Percentiles rank a stretch among this genome's conserved stretches.
Evolutionary conservation across 257 asterid genomes (phyloP).

Genomic region (Leptodermis oblonga): DNA sequence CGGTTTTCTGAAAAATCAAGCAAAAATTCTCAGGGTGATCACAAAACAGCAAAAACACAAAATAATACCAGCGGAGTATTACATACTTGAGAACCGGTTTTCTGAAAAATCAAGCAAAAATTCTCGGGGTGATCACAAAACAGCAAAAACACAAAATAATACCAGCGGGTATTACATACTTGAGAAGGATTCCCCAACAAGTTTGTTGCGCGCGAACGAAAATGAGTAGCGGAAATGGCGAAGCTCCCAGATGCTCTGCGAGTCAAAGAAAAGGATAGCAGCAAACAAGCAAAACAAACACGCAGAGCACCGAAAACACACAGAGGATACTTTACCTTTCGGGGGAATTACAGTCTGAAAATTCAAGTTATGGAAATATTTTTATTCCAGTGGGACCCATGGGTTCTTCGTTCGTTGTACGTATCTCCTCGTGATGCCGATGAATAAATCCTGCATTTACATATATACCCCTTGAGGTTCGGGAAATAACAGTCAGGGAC

Average conservation of each 20-base stretch:
- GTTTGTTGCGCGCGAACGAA: background rate
- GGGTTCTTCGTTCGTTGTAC: background rate
- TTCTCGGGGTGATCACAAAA: background rate
- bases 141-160: background rate
- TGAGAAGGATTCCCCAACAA: background rate
- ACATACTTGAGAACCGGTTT: background rate
- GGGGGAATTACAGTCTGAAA: no score
- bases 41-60: background rate
- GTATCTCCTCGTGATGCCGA: no score
- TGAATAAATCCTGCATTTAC: background rate
- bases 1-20: background rate
- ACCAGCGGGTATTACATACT: background rate
- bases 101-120: background rate
- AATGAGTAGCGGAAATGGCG: background rate
- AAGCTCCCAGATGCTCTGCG: background rate
- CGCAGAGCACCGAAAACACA: constrained; percentile 2
- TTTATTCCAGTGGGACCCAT: background rate
- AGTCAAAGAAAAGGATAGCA: background rate
- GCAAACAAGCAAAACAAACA: background rate
- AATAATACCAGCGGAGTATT: background rate
- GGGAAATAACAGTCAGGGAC: background rate
- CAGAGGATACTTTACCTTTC: no score
- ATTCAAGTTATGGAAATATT: no score
- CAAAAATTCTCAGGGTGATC: background rate
- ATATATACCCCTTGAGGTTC: background rate